A percentile compares a stretch with the other conserved stretches of the same genome.
phyloP scores from a whole-genome alignment of 2,329 filamentous ascomycete species.

The Cercospora zeina region DNA sequence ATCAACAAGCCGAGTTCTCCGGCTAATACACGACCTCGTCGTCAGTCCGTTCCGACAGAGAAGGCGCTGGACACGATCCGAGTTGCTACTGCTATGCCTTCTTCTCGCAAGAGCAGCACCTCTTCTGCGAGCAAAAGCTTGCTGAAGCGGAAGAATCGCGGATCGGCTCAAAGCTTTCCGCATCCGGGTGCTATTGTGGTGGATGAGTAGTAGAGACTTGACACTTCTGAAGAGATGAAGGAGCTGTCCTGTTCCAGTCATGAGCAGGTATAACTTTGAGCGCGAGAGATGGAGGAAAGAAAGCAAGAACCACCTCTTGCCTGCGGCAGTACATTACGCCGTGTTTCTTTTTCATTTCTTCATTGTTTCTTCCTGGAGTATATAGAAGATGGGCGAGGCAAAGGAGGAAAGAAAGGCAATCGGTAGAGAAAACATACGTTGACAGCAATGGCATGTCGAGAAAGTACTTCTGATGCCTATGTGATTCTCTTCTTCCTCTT shows the following conservation, averaged over 20 bases:
- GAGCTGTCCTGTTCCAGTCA: not conserved
- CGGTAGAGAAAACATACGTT: not conserved
- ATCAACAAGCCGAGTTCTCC: conserved; percentile 7
- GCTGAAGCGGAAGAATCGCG: not conserved
- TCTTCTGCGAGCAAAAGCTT: not conserved
- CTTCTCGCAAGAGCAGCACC: not conserved
- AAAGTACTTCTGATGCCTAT: conserved; percentile 2
- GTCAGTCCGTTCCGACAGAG: not conserved
- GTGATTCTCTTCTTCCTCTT: not conserved
- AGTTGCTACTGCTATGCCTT: not conserved
- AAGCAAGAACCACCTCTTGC: too few species aligned
- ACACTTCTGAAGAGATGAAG: not conserved
- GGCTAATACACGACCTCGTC: not conserved
- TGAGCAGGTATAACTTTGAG: not conserved
- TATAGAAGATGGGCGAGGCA: not conserved
- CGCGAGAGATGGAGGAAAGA: not conserved
- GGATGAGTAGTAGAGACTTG: not conserved
- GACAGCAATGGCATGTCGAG: not conserved
- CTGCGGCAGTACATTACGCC: not conserved
- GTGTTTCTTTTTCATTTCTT: not conserved
- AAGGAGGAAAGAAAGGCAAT: not conserved
- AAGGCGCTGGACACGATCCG: not conserved
- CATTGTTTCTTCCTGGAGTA: not conserved
- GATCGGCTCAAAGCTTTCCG: conserved; percentile 1
- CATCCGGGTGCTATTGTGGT: conserved; percentile 13